phyloP scores from a whole-genome alignment of 179 eudicot species.

The Amaranthus tricolor region DNA sequence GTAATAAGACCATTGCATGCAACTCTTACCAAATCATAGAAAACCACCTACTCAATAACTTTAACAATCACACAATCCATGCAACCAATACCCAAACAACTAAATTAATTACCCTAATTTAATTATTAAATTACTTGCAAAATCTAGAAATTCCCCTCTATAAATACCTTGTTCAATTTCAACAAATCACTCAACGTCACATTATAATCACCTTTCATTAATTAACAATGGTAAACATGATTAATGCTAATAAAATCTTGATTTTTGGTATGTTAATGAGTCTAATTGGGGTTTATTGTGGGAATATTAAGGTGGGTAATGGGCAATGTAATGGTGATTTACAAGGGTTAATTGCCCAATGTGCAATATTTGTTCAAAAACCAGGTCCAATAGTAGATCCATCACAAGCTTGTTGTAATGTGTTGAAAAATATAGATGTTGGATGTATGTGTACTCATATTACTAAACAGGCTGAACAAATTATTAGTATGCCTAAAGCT shows the following conservation, averaged over 20 bases:
- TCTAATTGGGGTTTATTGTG: constrained; percentile 18
- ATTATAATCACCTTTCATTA: background rate
- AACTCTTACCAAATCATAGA: background rate
- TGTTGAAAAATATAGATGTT: constrained; percentile 42
- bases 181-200: background rate
- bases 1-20: background rate
- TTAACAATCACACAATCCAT: constrained; percentile 21
- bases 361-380: constrained; percentile 45
- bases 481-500: constrained; percentile 60
- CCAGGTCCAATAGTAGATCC: constrained; percentile 43
- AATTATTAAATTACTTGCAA: background rate
- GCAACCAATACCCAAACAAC: constrained; percentile 20
- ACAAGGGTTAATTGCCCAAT: constrained; percentile 44
- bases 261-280: constrained; percentile 11
- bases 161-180: background rate
- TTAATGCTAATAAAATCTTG: constrained; percentile 1
- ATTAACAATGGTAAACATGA: constrained; percentile 16
- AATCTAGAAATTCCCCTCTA: background rate
- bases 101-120: background rate
- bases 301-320: constrained; percentile 30
- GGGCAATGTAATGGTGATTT: constrained; percentile 60
- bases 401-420: constrained; percentile 45
- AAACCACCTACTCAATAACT: background rate
- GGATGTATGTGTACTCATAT: constrained; percentile 53
- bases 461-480: constrained; percentile 34